phyloP scores from a whole-genome alignment of 345 rosid species.

The Syzygium oleosum region DNA sequence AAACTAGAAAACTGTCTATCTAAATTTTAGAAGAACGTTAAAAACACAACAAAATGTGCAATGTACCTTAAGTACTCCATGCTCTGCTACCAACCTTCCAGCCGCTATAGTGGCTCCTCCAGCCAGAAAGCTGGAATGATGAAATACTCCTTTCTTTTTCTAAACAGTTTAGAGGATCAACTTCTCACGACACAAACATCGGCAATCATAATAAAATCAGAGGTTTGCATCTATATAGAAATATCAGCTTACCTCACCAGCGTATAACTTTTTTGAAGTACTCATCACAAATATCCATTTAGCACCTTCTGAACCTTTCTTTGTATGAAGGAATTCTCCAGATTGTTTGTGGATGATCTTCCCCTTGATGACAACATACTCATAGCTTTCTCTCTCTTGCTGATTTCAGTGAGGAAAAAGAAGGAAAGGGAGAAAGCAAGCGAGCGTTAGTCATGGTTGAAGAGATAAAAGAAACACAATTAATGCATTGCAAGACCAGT shows the following conservation, averaged over 20 bases:
- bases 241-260: slow-evolving; percentile 47
- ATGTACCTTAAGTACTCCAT: slow-evolving; percentile 69
- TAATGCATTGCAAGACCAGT: background rate
- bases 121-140: slow-evolving; percentile 94
- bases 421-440: background rate
- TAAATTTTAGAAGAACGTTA: background rate
- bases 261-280: slow-evolving; percentile 63
- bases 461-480: background rate
- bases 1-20: background rate
- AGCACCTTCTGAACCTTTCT: slow-evolving; percentile 29
- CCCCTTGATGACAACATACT: slow-evolving; percentile 52
- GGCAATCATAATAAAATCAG: background rate
- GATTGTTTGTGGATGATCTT: slow-evolving; percentile 56
- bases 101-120: slow-evolving; percentile 94
- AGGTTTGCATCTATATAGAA: background rate
- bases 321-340: slow-evolving; percentile 46
- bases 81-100: slow-evolving; percentile 64
- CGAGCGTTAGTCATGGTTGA: background rate
- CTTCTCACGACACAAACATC: background rate
- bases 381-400: slow-evolving; percentile 88
- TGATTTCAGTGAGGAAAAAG: slow-evolving; percentile 14
- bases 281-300: slow-evolving; percentile 95
- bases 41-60: background rate
- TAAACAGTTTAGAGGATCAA: slow-evolving; percentile 5
- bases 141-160: slow-evolving; percentile 93